These are phyloP conservation scores for Saussurea involucrata DNA, from an alignment of 129 eudicot genomes.

Conservation along the genomic window DNA sequence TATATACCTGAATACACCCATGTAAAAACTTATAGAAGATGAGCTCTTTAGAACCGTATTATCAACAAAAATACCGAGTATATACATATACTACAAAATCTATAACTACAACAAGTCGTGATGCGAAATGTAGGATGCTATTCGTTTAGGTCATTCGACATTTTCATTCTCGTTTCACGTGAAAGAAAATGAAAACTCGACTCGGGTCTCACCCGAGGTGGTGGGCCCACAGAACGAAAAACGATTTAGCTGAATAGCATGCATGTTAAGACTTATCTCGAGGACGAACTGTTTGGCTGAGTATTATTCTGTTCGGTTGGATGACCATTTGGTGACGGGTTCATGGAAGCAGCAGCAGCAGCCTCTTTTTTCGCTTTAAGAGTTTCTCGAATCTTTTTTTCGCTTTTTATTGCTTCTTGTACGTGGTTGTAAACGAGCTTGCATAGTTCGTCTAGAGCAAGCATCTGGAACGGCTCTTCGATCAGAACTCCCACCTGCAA, in stretches of 20 bases:
- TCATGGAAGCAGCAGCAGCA: slow-evolving; percentile 1
- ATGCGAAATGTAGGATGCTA: neutral
- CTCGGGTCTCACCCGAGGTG: neutral
- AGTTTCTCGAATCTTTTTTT: slow-evolving; percentile 45
- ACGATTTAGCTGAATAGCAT: neutral
- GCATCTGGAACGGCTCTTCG: slow-evolving; percentile 98
- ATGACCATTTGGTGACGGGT: slow-evolving; percentile 63
- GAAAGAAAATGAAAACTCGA: slow-evolving; percentile 3
- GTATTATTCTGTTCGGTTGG: slow-evolving; percentile 31
- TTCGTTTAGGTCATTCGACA: slow-evolving; percentile 17
- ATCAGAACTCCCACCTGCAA: slow-evolving; percentile 97
- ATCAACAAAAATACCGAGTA: slow-evolving; percentile 6
- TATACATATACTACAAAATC: slow-evolving; percentile 19
- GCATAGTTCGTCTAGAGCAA: slow-evolving; percentile 85
- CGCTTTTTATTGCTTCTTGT: slow-evolving; percentile 54
- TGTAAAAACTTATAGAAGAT: neutral
- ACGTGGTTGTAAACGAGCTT: slow-evolving; percentile 39
- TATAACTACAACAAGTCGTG: slow-evolving; percentile 13
- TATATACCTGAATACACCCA: neutral
- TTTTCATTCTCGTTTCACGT: neutral
- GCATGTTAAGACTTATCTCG: slow-evolving; percentile 12
- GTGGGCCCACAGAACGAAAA: neutral
- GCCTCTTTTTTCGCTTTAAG: slow-evolving; percentile 46
- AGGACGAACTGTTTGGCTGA: slow-evolving; percentile 19
- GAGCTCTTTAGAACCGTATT: neutral